A percentile compares a stretch with the other conserved stretches of the same genome.
Conservation (phyloP, 2,329 filamentous ascomycete species). For the Fusarium acutatum region DNA sequence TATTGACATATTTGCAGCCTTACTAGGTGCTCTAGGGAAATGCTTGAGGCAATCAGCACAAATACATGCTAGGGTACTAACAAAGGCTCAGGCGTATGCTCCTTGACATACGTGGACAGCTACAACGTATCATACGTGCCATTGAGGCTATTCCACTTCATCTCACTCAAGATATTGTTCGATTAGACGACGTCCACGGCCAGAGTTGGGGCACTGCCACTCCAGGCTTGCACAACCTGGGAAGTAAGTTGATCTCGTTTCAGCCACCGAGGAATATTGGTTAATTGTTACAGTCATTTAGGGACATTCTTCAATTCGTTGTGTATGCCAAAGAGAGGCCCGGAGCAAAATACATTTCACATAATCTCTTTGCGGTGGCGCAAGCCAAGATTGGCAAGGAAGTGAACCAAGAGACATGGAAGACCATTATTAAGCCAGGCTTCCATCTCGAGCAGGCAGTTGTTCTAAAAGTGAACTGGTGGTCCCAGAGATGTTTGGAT, state of each 20-base stretch:
- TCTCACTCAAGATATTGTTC: background rate
- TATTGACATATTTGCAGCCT: too few relatives aligned
- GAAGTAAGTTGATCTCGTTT: background rate
- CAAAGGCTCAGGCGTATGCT: background rate
- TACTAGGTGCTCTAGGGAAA: background rate
- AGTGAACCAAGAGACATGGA: background rate
- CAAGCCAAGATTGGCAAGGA: background rate
- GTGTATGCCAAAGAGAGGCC: background rate
- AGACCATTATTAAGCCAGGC: rapidly evolving
- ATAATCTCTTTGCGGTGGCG: background rate
- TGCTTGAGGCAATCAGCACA: background rate
- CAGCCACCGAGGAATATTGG: background rate
- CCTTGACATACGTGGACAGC: background rate
- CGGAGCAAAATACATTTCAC: background rate
- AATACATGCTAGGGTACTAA: background rate
- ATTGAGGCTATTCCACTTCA: background rate
- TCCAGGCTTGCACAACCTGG: background rate
- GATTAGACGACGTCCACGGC: background rate
- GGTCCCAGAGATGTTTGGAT: background rate
- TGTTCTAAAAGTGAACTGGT: too few relatives aligned
- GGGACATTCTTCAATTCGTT: background rate
- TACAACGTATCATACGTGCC: background rate
- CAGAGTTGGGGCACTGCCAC: background rate
- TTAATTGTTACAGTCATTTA: background rate
- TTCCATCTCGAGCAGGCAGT: background rate